Percentiles rank a stretch among this genome's conserved stretches.
phyloP scores from a whole-genome alignment of 2,329 filamentous ascomycete species.

The Didymella arachidicola region DNA sequence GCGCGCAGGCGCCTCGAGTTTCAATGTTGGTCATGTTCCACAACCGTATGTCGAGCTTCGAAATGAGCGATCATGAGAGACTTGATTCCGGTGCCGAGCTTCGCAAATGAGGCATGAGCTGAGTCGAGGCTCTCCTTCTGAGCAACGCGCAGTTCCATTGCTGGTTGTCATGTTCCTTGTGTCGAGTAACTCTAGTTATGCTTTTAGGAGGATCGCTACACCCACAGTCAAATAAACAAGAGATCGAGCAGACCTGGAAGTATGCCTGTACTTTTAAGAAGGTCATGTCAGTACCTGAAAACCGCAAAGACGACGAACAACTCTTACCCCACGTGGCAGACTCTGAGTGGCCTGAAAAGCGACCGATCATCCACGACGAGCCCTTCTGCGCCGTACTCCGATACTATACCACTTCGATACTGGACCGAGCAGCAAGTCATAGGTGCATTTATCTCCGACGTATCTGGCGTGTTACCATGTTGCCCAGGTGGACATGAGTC shows the following conservation, averaged over 20 bases:
- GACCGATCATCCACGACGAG: conserved; percentile 44
- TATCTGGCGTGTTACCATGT: neutral
- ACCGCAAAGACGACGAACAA: conserved; percentile 27
- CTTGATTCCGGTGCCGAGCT: neutral
- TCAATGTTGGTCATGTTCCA: neutral
- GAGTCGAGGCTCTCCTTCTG: too few species aligned
- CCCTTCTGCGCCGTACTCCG: conserved; percentile 24
- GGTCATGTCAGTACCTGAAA: conserved; percentile 33
- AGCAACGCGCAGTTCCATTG: conserved; percentile 23
- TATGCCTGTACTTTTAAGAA: conserved; percentile 17
- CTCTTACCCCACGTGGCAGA: conserved; percentile 50
- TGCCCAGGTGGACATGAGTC: neutral
- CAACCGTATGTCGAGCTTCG: neutral
- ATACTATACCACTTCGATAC: conserved; percentile 13
- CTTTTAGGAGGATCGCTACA: conserved; percentile 28
- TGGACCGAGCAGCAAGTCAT: neutral
- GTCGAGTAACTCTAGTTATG: conserved; percentile 18
- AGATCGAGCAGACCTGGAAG: conserved; percentile 10
- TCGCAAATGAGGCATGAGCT: neutral
- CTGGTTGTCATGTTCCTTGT: conserved; percentile 29
- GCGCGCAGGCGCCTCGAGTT: neutral
- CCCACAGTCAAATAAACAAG: neutral
- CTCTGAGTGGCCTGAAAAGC: conserved; percentile 52
- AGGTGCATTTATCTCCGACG: conserved; percentile 14
- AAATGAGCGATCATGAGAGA: neutral